Conservation (phyloP, 2,329 filamentous ascomycete species). For the Aureobasidium sp. region DNA sequence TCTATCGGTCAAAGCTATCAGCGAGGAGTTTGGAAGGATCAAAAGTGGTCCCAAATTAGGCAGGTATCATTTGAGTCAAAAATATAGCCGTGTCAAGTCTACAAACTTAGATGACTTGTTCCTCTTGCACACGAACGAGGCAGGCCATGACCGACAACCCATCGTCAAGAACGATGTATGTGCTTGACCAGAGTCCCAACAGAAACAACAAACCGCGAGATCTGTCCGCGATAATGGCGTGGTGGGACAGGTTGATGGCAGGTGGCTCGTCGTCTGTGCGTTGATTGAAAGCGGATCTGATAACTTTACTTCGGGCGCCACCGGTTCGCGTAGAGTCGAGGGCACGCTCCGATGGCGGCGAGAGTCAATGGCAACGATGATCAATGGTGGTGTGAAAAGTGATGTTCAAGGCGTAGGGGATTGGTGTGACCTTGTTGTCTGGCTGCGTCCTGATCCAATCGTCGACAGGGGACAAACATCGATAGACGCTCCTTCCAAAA, state of each 20-base stretch:
- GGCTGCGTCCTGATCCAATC: neutral
- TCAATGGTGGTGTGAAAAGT: neutral
- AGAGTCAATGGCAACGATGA: too few relatives aligned
- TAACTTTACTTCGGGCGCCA: conserved; percentile 13
- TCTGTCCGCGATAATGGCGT: neutral
- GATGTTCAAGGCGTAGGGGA: neutral
- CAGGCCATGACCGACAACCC: neutral
- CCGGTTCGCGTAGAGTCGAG: neutral
- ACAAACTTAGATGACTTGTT: neutral
- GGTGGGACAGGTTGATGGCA: neutral
- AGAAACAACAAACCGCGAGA: neutral
- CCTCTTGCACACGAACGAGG: neutral
- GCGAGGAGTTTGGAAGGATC: conserved; percentile 7
- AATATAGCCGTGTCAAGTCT: neutral
- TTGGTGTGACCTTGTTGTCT: neutral
- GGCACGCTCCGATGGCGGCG: neutral
- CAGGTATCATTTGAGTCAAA: neutral
- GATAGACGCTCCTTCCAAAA: neutral
- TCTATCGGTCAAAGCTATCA: neutral
- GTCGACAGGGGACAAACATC: neutral
- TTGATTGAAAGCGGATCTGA: conserved; percentile 14
- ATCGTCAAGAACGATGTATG: neutral
- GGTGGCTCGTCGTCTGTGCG: neutral
- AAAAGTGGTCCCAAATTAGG: neutral
- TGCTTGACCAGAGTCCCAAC: neutral